A percentile compares a stretch with the other conserved stretches of the same genome.
Conservation (phyloP, 176 grass and related monocot species). For the Cenchrus purpureus region DNA sequence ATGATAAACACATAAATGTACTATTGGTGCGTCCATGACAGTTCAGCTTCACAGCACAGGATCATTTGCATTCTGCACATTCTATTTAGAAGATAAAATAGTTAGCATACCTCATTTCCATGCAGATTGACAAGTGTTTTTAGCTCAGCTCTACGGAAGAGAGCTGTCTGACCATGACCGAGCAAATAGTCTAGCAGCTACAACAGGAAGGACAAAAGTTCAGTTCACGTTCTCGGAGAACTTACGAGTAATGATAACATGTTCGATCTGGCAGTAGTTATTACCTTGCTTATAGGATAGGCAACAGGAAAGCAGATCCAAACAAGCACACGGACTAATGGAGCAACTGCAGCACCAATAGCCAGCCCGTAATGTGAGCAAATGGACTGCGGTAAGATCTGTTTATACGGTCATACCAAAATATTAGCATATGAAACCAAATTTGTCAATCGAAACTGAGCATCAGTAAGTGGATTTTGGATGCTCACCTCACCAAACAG, state of each 20-base stretch:
- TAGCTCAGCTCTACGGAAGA: slow-evolving; percentile 91
- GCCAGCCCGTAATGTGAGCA: slow-evolving; percentile 85
- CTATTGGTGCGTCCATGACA: not conserved
- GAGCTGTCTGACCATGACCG: slow-evolving; percentile 76
- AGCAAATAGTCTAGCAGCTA: slow-evolving; percentile 82
- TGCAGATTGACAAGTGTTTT: slow-evolving; percentile 96
- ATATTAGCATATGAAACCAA: slow-evolving; percentile 26
- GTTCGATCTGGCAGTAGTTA: slow-evolving; percentile 4
- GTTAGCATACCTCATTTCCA: slow-evolving; percentile 75
- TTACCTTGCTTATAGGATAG: slow-evolving; percentile 96
- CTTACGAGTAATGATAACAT: not conserved
- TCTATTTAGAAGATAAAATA: slow-evolving; percentile 21
- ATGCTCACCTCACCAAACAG: slow-evolving; percentile 84
- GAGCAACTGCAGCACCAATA: slow-evolving; percentile 80
- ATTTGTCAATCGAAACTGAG: not conserved
- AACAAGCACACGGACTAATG: slow-evolving; percentile 80
- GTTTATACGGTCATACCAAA: slow-evolving; percentile 10
- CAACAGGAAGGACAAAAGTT: slow-evolving; percentile 44
- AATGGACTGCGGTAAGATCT: slow-evolving; percentile 90
- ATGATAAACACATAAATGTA: slow-evolving; percentile 14
- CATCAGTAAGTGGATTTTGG: slow-evolving; percentile 1
- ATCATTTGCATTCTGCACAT: not conserved
- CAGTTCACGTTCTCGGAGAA: not conserved
- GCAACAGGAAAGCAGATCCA: slow-evolving; percentile 92
- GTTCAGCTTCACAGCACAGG: not conserved